phyloP scores from a whole-genome alignment of 1,139 yeast genomes.

The Blastobotrys malaysiensis region DNA sequence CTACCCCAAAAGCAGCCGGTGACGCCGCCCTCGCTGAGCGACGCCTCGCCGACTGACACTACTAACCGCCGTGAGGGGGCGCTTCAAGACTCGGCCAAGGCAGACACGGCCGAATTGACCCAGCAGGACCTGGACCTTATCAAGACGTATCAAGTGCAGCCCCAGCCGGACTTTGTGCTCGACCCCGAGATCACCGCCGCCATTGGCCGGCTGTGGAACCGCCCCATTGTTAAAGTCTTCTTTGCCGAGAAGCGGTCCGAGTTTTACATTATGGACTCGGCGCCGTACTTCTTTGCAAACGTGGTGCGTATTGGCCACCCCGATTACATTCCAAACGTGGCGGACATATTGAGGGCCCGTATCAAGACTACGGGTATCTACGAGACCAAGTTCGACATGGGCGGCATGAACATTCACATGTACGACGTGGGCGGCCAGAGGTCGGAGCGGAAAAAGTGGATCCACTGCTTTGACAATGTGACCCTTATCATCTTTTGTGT shows the following conservation, averaged over 20 bases:
- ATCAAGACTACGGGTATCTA: conserved; percentile 91
- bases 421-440: conserved; percentile 95
- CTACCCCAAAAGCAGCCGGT: neutral
- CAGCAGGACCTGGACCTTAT: conserved; percentile 23
- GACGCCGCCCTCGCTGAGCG: neutral
- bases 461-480: conserved; percentile 90
- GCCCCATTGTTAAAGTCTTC: conserved; percentile 54
- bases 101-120: conserved; percentile 7
- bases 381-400: conserved; percentile 75
- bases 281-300: conserved; percentile 70
- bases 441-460: conserved; percentile 91
- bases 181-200: conserved; percentile 26
- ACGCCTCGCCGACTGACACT: neutral
- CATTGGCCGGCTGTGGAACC: conserved; percentile 45
- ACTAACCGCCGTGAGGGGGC: neutral
- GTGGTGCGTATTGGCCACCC: conserved; percentile 56
- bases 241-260: conserved; percentile 60
- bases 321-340: conserved; percentile 63
- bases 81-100: no score
- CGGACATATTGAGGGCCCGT: conserved; percentile 80
- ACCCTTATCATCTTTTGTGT: conserved; percentile 86
- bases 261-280: conserved; percentile 83
- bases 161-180: conserved; percentile 29
- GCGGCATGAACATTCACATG: conserved; percentile 69
- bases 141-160: conserved; percentile 24